These are phyloP conservation scores for Przewalskia tangutica DNA, from an alignment of 257 asterid species.

Conservation along the genomic window DNA sequence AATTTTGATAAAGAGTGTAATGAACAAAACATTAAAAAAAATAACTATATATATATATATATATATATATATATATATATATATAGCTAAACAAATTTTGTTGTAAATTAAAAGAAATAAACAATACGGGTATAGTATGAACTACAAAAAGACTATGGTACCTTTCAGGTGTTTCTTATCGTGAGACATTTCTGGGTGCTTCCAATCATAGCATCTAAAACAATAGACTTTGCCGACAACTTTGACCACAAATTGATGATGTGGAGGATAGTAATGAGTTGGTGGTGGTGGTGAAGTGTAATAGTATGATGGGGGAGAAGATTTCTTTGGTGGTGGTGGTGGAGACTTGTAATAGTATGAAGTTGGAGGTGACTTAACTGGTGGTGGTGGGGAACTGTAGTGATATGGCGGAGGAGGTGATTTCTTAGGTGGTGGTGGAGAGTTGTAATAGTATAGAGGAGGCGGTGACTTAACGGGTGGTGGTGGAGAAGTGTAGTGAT, in stretches of 20 bases:
- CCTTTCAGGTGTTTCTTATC: slow-evolving; percentile 66
- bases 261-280: slow-evolving; percentile 29
- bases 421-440: neutral
- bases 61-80: too few relatives aligned
- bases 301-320: neutral
- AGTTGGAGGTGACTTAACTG: neutral
- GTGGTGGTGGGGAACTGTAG: neutral
- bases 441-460: slow-evolving; percentile 6
- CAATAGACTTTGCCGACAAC: slow-evolving; percentile 72
- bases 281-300: slow-evolving; percentile 6
- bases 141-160: neutral
- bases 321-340: neutral
- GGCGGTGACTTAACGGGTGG: slow-evolving; percentile 20
- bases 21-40: neutral
- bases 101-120: too few relatives aligned
- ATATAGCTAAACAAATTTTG: neutral
- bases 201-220: slow-evolving; percentile 50
- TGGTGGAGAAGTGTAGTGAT: slow-evolving; percentile 29
- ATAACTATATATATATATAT: too few relatives aligned
- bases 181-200: slow-evolving; percentile 45
- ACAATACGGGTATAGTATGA: neutral
- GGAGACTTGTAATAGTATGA: neutral
- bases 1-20: neutral
- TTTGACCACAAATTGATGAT: slow-evolving; percentile 39
- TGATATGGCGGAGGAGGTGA: neutral